Conservation (phyloP, 148 eudicot species). For the Bassia scoparia region DNA sequence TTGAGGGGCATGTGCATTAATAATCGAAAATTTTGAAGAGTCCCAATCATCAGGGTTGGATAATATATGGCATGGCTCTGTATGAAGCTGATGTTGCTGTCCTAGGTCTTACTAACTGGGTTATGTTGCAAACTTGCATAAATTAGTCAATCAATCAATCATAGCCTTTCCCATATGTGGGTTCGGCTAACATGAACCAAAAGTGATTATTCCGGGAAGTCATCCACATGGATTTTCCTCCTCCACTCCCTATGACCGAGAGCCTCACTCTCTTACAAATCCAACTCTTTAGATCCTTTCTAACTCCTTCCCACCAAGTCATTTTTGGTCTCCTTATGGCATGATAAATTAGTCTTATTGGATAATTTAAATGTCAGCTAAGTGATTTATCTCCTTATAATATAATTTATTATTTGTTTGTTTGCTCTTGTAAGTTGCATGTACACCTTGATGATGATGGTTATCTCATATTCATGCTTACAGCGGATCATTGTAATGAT, state of each 20-base stretch:
- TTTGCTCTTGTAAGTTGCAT: not conserved
- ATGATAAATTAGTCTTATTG: not conserved
- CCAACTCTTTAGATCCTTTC: no score
- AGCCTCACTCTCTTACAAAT: no score
- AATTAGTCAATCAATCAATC: no score
- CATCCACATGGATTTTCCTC: no score
- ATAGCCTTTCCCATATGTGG: no score
- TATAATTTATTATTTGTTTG: not conserved
- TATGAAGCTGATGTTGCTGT: not conserved
- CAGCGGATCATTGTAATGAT: not conserved
- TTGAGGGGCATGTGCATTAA: not conserved
- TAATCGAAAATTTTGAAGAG: not conserved
- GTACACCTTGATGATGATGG: not conserved
- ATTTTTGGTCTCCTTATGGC: not conserved
- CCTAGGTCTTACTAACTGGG: not conserved
- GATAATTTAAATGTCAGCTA: not conserved
- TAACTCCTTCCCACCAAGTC: no score
- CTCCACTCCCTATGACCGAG: no score
- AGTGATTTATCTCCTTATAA: not conserved
- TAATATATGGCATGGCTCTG: not conserved
- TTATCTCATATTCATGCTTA: not conserved
- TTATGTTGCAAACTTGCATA: not conserved
- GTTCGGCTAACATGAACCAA: no score
- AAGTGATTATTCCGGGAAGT: no score
- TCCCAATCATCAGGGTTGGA: not conserved